Conservation (phyloP, 2,329 filamentous ascomycete genomes). For the Aspergillus aculeatinus region DNA sequence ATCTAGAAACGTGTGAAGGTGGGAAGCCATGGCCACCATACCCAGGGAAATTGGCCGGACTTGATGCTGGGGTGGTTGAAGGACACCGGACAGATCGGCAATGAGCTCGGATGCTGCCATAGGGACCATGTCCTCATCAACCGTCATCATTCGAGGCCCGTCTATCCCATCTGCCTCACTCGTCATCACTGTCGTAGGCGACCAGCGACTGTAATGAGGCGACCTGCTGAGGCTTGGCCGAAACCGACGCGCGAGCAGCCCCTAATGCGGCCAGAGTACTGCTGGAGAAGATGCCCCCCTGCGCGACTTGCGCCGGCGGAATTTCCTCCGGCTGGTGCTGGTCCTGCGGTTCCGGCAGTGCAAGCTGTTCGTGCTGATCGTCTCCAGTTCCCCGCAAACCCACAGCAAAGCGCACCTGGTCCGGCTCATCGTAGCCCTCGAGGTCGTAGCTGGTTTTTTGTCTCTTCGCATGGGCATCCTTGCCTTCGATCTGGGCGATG, state of each 20-base stretch:
- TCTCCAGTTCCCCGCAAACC: conserved; percentile 42
- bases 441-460: conserved; percentile 85
- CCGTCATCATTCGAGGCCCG: not conserved
- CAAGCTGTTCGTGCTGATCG: conserved; percentile 29
- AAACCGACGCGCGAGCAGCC: conserved; percentile 49
- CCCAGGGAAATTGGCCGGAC: no score
- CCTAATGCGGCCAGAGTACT: conserved; percentile 79
- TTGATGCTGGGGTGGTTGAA: no score
- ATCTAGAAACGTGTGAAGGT: no score
- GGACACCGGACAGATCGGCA: no score
- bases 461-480: conserved; percentile 84
- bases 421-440: conserved; percentile 88
- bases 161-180: conserved; percentile 35
- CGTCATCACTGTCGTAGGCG: conserved; percentile 86
- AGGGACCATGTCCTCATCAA: not conserved
- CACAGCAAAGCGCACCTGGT: conserved; percentile 86
- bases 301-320: conserved; percentile 33
- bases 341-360: conserved; percentile 56
- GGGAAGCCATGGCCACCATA: no score
- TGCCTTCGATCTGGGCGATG: conserved; percentile 89
- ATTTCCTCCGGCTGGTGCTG: conserved; percentile 43
- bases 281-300: conserved; percentile 72
- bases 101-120: no score
- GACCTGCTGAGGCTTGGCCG: conserved; percentile 47
- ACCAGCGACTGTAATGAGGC: conserved; percentile 65